Conservation (phyloP, 495 filamentous ascomycete genomes). For the Podospora conica region DNA sequence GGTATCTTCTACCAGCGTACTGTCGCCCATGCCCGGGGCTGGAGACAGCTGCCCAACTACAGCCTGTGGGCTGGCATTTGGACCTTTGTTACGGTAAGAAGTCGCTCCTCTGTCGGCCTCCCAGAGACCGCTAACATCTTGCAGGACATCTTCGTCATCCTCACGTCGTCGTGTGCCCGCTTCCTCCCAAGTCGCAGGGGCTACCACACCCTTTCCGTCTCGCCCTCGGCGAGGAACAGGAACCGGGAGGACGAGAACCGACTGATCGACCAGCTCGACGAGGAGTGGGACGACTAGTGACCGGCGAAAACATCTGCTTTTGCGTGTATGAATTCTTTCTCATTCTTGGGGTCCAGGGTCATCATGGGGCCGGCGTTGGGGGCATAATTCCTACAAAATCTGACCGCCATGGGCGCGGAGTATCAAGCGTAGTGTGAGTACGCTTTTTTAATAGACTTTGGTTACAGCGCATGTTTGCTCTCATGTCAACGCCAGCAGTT, state of each 20-base stretch:
- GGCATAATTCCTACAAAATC: background rate
- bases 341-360: background rate
- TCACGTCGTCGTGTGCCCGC: slow-evolving; percentile 67
- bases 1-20: slow-evolving; percentile 93
- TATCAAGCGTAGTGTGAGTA: background rate
- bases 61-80: slow-evolving; percentile 84
- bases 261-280: slow-evolving; percentile 92
- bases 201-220: slow-evolving; percentile 53
- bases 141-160: slow-evolving; percentile 77
- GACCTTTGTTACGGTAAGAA: slow-evolving; percentile 67
- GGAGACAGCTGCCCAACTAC: slow-evolving; percentile 94
- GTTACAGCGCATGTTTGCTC: background rate
- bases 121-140: slow-evolving; percentile 1
- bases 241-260: slow-evolving; percentile 80
- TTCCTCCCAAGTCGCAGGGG: slow-evolving; percentile 58
- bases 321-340: background rate
- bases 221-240: slow-evolving; percentile 38
- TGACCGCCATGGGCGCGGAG: background rate
- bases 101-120: background rate
- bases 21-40: slow-evolving; percentile 90
- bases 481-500: background rate
- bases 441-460: background rate
- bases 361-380: background rate
- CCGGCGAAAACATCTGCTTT: background rate
- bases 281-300: slow-evolving; percentile 67